phyloP scores from a whole-genome alignment of 192 early-diverging fungal genomes.

The Coemansia sp. region DNA sequence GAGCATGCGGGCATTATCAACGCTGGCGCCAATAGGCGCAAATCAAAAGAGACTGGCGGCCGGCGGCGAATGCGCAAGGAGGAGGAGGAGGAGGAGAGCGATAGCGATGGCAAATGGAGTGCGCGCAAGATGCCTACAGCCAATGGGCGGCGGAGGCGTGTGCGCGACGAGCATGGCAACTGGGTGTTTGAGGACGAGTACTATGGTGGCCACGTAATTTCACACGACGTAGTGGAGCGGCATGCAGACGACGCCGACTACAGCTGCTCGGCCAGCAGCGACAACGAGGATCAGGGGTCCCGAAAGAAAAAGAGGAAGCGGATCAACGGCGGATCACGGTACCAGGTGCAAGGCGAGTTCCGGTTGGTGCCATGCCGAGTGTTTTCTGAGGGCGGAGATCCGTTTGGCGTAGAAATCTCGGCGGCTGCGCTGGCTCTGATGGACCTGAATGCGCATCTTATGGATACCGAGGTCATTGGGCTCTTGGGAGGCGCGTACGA shows the following conservation, averaged over 20 bases:
- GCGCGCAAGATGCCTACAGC: too few relatives aligned
- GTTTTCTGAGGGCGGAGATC: conserved; percentile 12
- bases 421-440: conserved; percentile 69
- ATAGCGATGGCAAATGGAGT: conserved; percentile 1
- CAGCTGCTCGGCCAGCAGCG: conserved; percentile 13
- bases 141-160: conserved; percentile 7
- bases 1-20: conserved; percentile 80
- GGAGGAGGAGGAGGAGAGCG: too few relatives aligned
- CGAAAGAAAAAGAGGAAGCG: not conserved
- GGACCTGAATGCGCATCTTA: conserved; percentile 90
- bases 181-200: conserved; percentile 23
- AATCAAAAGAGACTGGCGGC: too few relatives aligned
- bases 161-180: conserved; percentile 7
- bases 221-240: conserved; percentile 30
- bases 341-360: conserved; percentile 31
- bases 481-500: conserved; percentile 80
- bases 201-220: conserved; percentile 34
- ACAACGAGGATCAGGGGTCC: not conserved
- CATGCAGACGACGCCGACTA: conserved; percentile 36
- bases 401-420: conserved; percentile 20
- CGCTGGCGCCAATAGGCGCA: conserved; percentile 60
- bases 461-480: conserved; percentile 90
- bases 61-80: not conserved
- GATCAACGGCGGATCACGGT: conserved; percentile 1
- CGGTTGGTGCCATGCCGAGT: conserved; percentile 30